A percentile compares a stretch with the other conserved stretches of the same genome.
phyloP scores from a whole-genome alignment of 345 rosid species.

The Iberis pinnata region DNA sequence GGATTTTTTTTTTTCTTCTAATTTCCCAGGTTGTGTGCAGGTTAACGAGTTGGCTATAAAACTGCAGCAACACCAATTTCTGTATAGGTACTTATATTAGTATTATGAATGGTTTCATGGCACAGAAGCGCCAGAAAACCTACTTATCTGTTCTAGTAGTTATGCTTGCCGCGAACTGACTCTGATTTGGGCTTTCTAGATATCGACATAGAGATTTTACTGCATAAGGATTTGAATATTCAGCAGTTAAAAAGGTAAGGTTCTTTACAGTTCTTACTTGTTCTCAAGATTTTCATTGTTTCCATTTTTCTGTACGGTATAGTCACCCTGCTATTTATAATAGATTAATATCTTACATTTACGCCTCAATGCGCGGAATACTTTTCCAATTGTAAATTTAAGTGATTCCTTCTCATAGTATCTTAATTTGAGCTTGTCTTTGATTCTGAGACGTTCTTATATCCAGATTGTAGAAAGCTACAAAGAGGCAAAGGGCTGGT shows the following conservation, averaged over 20 bases:
- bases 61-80: constrained; percentile 54
- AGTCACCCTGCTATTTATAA: no score
- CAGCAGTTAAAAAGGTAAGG: constrained; percentile 58
- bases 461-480: constrained; percentile 55
- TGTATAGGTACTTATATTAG: constrained; percentile 46
- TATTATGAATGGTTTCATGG: background rate
- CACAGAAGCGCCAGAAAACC: background rate
- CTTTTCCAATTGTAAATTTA: background rate
- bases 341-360: no score
- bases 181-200: constrained; percentile 38
- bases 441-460: constrained; percentile 8
- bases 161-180: constrained; percentile 23
- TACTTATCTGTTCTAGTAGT: constrained; percentile 14
- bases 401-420: background rate
- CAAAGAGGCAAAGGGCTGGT: constrained; percentile 81
- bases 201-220: constrained; percentile 73
- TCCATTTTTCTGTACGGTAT: no score
- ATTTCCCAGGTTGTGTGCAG: constrained; percentile 40
- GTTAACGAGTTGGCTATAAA: constrained; percentile 52
- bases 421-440: constrained; percentile 5
- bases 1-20: constrained; percentile 1
- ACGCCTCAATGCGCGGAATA: background rate
- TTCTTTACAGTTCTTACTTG: no score
- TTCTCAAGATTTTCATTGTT: no score
- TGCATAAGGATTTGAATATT: constrained; percentile 58